Percentiles rank a stretch among this genome's conserved stretches.
These are phyloP conservation scores for Xerocomus potaroensis DNA, from an alignment of 768 basidiomycete genomes.

Conservation along the genomic window DNA sequence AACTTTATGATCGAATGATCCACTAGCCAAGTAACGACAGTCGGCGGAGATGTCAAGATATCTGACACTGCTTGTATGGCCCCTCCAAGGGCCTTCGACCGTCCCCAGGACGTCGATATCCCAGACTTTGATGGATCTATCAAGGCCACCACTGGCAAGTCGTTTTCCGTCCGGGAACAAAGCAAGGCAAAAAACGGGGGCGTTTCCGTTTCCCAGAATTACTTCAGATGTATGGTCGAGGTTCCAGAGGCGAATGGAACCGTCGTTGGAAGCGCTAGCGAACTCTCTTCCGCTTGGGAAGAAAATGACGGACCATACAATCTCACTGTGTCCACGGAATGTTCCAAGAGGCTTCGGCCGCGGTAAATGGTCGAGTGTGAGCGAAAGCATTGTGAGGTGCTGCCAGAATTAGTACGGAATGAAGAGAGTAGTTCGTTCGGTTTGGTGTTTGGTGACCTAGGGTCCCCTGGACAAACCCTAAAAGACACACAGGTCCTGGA, in stretches of 20 bases:
- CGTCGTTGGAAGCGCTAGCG: constrained; percentile 28
- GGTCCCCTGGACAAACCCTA: constrained; percentile 28
- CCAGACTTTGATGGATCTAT: constrained; percentile 30
- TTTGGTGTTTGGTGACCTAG: constrained; percentile 19
- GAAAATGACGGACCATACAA: constrained; percentile 29
- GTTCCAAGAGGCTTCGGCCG: constrained; percentile 20
- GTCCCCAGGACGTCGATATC: constrained; percentile 19
- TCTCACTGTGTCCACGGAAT: constrained; percentile 25
- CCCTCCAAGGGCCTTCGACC: constrained; percentile 21
- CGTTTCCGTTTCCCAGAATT: constrained; percentile 20
- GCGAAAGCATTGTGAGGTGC: constrained; percentile 28
- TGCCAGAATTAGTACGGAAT: constrained; percentile 19
- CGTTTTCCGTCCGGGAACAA: constrained; percentile 25
- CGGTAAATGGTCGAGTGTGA: constrained; percentile 28
- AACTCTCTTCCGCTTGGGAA: constrained; percentile 22
- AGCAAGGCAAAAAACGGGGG: constrained; percentile 25
- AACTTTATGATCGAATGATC: constrained; percentile 30
- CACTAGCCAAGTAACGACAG: constrained; percentile 26
- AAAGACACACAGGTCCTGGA: constrained; percentile 28
- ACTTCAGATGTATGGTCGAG: constrained; percentile 23
- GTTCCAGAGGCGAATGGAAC: constrained; percentile 29
- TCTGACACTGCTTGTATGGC: constrained; percentile 25
- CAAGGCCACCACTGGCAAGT: constrained; percentile 28
- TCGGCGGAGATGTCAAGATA: constrained; percentile 27
- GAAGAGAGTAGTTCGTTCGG: constrained; percentile 22